A percentile compares a stretch with the other conserved stretches of the same genome.
phyloP scores from a whole-genome alignment of 2,329 filamentous ascomycete genomes.

The Colletotrichum australisinense region DNA sequence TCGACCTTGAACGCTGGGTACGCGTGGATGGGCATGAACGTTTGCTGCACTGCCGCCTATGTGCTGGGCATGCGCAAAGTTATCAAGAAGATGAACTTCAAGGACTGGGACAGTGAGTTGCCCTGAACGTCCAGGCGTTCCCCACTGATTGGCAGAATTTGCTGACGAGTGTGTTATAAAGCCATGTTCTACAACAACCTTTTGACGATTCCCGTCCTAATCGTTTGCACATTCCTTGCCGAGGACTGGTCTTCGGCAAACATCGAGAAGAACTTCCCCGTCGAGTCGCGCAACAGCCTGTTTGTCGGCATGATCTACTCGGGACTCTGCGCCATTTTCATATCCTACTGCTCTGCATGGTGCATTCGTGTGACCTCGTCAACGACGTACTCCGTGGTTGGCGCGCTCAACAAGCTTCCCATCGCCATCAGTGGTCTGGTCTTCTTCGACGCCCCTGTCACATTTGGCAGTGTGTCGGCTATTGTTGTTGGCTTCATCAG shows the following conservation, averaged over 20 bases:
- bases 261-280: slow-evolving; percentile 87
- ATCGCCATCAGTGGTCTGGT: slow-evolving; percentile 92
- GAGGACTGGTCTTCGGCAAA: slow-evolving; percentile 95
- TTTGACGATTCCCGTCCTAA: slow-evolving; percentile 91
- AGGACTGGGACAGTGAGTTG: slow-evolving; percentile 96
- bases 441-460: slow-evolving; percentile 96
- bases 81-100: slow-evolving; percentile 99
- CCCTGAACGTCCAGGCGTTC: neutral
- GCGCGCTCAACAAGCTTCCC: slow-evolving; percentile 96
- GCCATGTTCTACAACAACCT: slow-evolving; percentile 99
- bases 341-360: slow-evolving; percentile 99
- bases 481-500: slow-evolving; percentile 93
- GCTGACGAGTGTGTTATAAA: slow-evolving; percentile 54
- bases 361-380: slow-evolving; percentile 97
- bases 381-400: slow-evolving; percentile 99
- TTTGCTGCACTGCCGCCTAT: slow-evolving; percentile 92
- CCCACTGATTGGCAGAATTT: slow-evolving; percentile 11
- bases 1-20: slow-evolving; percentile 95
- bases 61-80: slow-evolving; percentile 96
- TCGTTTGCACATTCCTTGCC: slow-evolving; percentile 82
- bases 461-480: slow-evolving; percentile 89
- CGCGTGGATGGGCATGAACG: slow-evolving; percentile 98
- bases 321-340: slow-evolving; percentile 92
- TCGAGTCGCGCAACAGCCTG: slow-evolving; percentile 81
- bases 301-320: slow-evolving; percentile 93